Evolutionary conservation across 2,329 filamentous ascomycete genomes (phyloP).

Genomic region (Nigrospora oryzae): DNA sequence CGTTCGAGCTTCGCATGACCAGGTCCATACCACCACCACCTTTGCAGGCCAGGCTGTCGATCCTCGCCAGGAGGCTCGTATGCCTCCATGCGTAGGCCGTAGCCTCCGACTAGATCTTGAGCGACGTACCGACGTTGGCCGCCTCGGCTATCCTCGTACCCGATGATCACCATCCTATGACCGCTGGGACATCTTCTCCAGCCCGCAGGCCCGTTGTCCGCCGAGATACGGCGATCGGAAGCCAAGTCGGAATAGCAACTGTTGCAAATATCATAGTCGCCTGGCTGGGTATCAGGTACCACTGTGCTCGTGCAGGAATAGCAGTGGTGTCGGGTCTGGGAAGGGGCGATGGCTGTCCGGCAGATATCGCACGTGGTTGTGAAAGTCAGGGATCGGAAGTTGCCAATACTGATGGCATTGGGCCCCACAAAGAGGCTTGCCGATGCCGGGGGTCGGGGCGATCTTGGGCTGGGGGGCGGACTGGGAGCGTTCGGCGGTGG

Average conservation of each 20-base stretch:
- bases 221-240: slow-evolving; percentile 53
- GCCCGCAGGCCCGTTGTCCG: slow-evolving; percentile 68
- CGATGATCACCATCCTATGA: slow-evolving; percentile 78
- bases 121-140: slow-evolving; percentile 62
- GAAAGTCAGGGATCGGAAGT: slow-evolving; percentile 63
- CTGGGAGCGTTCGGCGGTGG: slow-evolving; percentile 20
- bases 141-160: slow-evolving; percentile 60
- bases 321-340: slow-evolving; percentile 70
- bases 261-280: slow-evolving; percentile 83
- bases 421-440: slow-evolving; percentile 40
- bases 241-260: slow-evolving; percentile 68
- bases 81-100: slow-evolving; percentile 54
- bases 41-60: slow-evolving; percentile 26
- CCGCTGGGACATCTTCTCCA: slow-evolving; percentile 77
- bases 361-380: slow-evolving; percentile 75
- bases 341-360: slow-evolving; percentile 60
- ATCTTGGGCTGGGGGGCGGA: slow-evolving; percentile 31
- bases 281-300: slow-evolving; percentile 36
- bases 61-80: slow-evolving; percentile 23
- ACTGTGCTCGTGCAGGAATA: slow-evolving; percentile 56
- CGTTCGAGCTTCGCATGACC: slow-evolving; percentile 30
- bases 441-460: slow-evolving; percentile 32
- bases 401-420: slow-evolving; percentile 34
- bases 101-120: slow-evolving; percentile 70
- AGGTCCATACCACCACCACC: slow-evolving; percentile 41